Base-by-base conservation (phyloP, 768 basidiomycete genomes). In the Infundibulicybe gibba region DNA sequence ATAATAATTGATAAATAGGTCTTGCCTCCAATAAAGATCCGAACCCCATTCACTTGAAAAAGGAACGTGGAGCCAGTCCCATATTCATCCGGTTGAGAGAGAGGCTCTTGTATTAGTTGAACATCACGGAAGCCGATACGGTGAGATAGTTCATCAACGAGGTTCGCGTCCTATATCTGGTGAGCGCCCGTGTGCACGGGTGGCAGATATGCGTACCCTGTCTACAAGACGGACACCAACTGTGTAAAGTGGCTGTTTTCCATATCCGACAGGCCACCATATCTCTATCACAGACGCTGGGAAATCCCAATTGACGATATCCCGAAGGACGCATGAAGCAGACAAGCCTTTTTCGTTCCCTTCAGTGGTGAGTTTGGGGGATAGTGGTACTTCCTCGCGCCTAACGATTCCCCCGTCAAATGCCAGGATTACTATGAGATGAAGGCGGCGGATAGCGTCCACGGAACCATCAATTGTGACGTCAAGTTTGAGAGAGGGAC, bases 221-320 rank as follows among this genome's bases (percentile, higher is more conserved):
- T 84, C 77, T 6, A 62, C 59, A n/a, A 94, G 60, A 33, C 66
- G 51, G 12, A 84, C 70, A 32, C 81, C 69, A 9, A 85, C 72
- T 0, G 67, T 74, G 61, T 97, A 94, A 6, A 94, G 58, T 0
- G 89, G 80, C 62, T 95, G 94, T 38, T 74, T 67, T 3, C 94
- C 94, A 52, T 91, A 87, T 41, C 82, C 84, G 5, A 88, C 75
- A 21, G 93, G 90, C 61, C 85, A 94, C 94, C 94, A 97, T 2
- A 91, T 76, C 38, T 87, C 75, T 19, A 89, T 58, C 41, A 81
- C 72, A 30, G 77, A 84, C 5, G 72, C 56, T 16, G 64, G 56
- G 52, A 87, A 80, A 31, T 69, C 54, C 58, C 83, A 83, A 16
- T 70, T 55, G 16, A 74, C 62, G 37, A 65, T 62, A 8, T 64